A percentile compares a stretch with the other conserved stretches of the same genome.
Conservation (phyloP, 345 rosid species). For the Adansonia digitata region DNA sequence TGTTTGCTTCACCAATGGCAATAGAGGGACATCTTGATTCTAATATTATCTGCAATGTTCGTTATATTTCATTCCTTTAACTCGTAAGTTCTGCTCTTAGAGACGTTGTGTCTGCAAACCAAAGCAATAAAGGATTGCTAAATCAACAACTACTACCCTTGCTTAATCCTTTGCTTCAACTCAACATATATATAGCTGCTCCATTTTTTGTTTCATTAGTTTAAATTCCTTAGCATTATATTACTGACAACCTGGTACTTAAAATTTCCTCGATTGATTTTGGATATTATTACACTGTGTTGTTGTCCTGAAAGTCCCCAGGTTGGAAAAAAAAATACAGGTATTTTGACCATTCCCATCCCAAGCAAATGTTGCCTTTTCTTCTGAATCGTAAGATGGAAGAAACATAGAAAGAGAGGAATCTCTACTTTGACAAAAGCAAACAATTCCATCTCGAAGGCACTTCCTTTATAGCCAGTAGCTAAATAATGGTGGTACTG, state of each 20-base stretch:
- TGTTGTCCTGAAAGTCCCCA: background rate
- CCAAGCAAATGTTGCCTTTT: no score
- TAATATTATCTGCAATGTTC: background rate
- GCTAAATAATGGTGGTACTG: background rate
- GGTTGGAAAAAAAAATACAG: background rate
- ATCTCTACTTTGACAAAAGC: conserved; percentile 37
- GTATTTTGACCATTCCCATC: background rate
- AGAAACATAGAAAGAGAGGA: conserved; percentile 18
- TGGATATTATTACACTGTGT: background rate
- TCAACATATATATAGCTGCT: background rate
- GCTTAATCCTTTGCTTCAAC: no score
- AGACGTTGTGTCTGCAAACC: background rate
- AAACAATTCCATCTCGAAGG: background rate
- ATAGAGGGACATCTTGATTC: background rate
- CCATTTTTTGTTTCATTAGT: no score
- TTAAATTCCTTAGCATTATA: background rate
- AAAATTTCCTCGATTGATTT: background rate
- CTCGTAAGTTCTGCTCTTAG: background rate
- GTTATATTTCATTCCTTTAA: background rate
- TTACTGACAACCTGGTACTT: no score
- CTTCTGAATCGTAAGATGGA: conserved; percentile 19
- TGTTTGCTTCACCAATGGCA: background rate
- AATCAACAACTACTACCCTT: no score
- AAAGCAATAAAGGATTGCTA: background rate
- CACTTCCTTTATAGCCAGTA: background rate